Evolutionary conservation across 2,329 filamentous ascomycete genomes (phyloP), one percentile per base, ranked within the genome.

Genomic region (Allantophomopsis lycopodina): DNA sequence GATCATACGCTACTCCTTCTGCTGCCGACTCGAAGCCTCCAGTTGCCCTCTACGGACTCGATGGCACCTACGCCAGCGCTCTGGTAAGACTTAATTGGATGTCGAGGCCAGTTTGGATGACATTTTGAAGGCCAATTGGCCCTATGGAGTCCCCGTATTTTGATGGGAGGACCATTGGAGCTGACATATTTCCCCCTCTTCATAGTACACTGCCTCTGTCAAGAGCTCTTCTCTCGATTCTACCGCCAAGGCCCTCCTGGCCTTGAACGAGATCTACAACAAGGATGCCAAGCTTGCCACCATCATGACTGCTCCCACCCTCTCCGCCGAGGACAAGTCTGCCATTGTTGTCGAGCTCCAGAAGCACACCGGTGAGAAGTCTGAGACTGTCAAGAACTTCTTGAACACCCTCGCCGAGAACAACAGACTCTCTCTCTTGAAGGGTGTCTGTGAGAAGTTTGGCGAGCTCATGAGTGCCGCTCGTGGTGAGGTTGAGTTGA

Each of bases 61-160:
- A 96, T 66, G 91, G 91, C 65, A 96, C 89, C 61, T 98, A 98
- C 70, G 91, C 91, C 62, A 87, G 82, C 69, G 91, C 91, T 70
- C 75, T 98, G 79, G 91, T 98, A 89, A 63, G 85, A 62, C 43
- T 32, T 42, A 41, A 31, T 33, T 28, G 23, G 23, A 3, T 39
- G 38, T 40, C 8, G 23, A 8, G 23, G 7, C 10, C 23, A 5
- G 3, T 30, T 14, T 32, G 32, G 10, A 16, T 8, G 11, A 31
- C 16, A 7, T 32, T 37, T 37, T 28, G 13, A 17, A 21, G 7
- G 14, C 32, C 32, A 34, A 34, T 34, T 34, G 15, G 11, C 17
- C 7, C 36, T 20, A 39, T 30, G 17, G 32, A 21, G 6, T 18
- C 23, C 17, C 18, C 32, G 10, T 40, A 17, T 15, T n/a, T 37